phyloP scores from a whole-genome alignment of 352 stramenopile genomes.

The Pythium oligandrum region DNA sequence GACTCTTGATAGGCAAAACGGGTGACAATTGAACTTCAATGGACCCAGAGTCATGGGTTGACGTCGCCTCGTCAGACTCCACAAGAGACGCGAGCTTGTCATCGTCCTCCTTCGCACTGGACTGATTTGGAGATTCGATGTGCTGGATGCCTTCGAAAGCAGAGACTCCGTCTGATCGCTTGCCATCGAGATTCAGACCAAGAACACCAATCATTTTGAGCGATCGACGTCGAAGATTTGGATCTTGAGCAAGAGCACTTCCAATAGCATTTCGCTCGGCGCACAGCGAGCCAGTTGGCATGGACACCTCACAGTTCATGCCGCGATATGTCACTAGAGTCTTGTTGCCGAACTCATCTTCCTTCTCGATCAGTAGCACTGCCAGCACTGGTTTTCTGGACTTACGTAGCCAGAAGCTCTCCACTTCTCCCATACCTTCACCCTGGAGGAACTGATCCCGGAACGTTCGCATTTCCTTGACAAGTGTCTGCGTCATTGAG shows the following conservation, averaged over 20 bases:
- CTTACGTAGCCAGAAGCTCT: slow-evolving; percentile 97
- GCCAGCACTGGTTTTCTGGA: slow-evolving; percentile 96
- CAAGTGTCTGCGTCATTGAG: slow-evolving; percentile 79
- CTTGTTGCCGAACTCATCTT: slow-evolving; percentile 36
- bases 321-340: slow-evolving; percentile 88
- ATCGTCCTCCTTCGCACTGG: background rate
- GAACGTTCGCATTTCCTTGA: slow-evolving; percentile 91
- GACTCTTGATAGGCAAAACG: slow-evolving; percentile 4
- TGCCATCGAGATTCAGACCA: slow-evolving; percentile 60
- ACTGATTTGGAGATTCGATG: background rate
- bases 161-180: slow-evolving; percentile 6
- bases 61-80: background rate
- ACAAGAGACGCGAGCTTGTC: slow-evolving; percentile 4
- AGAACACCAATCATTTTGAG: slow-evolving; percentile 96
- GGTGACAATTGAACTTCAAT: background rate
- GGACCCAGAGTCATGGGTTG: background rate
- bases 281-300: slow-evolving; percentile 95
- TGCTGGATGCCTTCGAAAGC: slow-evolving; percentile 7
- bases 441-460: slow-evolving; percentile 79
- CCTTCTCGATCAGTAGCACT: slow-evolving; percentile 94
- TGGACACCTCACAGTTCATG: slow-evolving; percentile 99
- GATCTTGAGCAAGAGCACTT: slow-evolving; percentile 93
- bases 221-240: slow-evolving; percentile 87
- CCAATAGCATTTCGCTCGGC: slow-evolving; percentile 98
- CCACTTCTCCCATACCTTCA: slow-evolving; percentile 84